phyloP scores from a whole-genome alignment of 148 eudicot species.

The Heliamphora exappendiculata region DNA sequence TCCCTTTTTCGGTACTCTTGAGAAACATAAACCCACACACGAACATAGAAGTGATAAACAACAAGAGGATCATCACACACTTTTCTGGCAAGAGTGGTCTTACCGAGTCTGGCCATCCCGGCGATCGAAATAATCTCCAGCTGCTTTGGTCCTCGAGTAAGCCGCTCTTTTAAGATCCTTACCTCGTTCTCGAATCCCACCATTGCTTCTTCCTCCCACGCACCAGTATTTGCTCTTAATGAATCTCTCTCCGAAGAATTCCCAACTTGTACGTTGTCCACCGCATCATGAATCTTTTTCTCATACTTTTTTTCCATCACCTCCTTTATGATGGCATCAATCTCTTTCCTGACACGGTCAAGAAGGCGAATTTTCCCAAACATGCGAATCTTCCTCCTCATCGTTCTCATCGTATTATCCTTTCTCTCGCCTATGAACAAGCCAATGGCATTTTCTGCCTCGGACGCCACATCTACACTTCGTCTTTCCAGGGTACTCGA shows the following conservation, averaged over 20 bases:
- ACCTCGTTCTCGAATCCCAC: constrained; percentile 18
- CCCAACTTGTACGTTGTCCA: not conserved
- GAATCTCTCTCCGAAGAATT: not conserved
- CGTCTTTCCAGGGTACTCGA: constrained; percentile 13
- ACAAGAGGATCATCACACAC: constrained; percentile 9
- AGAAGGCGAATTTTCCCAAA: not conserved
- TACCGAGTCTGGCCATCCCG: constrained; percentile 18
- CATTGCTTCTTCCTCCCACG: constrained; percentile 15
- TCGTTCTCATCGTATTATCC: not conserved
- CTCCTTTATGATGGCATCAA: no score
- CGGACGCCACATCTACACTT: constrained; percentile 20
- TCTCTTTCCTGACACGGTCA: no score
- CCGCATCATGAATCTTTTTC: constrained; percentile 10
- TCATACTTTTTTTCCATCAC: no score
- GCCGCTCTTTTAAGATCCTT: constrained; percentile 10
- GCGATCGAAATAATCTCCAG: constrained; percentile 20
- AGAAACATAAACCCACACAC: constrained; percentile 23
- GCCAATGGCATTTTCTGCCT: constrained; percentile 25
- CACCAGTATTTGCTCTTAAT: no score
- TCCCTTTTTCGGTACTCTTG: constrained; percentile 18
- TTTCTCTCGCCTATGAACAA: no score
- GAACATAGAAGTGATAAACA: constrained; percentile 16
- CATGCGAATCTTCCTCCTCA: not conserved
- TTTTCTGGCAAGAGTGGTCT: constrained; percentile 20
- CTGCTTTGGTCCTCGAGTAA: constrained; percentile 8